Base-by-base conservation (phyloP, 1,139 yeast genomes). In the Candida sp. region DNA sequence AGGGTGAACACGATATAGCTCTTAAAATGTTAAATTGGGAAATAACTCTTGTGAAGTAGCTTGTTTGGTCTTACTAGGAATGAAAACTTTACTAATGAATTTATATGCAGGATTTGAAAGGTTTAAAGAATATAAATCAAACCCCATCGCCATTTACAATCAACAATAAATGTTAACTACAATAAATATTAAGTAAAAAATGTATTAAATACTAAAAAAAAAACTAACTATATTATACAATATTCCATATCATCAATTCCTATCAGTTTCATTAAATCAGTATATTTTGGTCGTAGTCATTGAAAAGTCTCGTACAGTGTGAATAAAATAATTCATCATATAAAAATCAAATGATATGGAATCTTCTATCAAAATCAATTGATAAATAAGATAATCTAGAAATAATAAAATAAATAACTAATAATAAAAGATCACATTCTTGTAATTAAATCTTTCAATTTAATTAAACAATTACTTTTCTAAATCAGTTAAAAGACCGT, bases 221-320 rank as follows among this genome's bases (percentile, higher is more conserved):
- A 32, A 32, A 32, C 34, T 12, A 15, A n/a, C n/a, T 15, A 32
- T 32, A 12, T 6, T 11, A 2, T 9, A 32, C 34, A 32, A 32
- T 32, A 12, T 32, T 5, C 19, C 34, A 32, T 41, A 44, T 45
- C 50, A 29, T 22, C 19, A 19, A 37, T 37, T 37, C 23, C 7
- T 19, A 53, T 82, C 88, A 82, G 88, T 82, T 75, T 82, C 88
- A 82, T 82, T 82, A 82, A 82, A 82, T 82, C 87, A 82, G 88
- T 82, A 63, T 79, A 79, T 70, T 61, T 57, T 49, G 58, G 59
- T 57, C 63, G 75, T 75, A 75, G 74, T 75, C 82, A 77, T 56
- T 49, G 79, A 69, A 66, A 72, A 54, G 56, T 61, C 81, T 78
- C 77, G 77, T 77, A 78, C 83, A 78, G 83, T 78, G 83, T 78